phyloP scores from a whole-genome alignment of 2,329 filamentous ascomycete genomes.

The Sporothrix inflata region DNA sequence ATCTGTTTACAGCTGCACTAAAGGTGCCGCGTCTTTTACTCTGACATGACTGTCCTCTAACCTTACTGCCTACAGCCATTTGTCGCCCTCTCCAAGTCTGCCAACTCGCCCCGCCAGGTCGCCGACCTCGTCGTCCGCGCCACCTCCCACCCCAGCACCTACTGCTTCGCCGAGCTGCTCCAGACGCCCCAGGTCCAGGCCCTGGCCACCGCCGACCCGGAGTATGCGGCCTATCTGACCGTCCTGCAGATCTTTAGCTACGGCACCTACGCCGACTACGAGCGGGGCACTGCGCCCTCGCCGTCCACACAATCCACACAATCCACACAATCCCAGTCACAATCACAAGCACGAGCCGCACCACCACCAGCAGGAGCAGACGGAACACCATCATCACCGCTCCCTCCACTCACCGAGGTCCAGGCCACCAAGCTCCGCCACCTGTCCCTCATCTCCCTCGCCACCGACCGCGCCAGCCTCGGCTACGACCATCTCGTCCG shows the following conservation, averaged over 20 bases:
- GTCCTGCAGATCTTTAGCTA: slow-evolving; percentile 89
- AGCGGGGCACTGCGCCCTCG: slow-evolving; percentile 31
- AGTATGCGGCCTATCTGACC: slow-evolving; percentile 66
- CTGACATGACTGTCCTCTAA: background rate
- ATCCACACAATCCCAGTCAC: background rate
- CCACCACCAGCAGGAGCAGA: background rate
- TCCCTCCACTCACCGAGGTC: slow-evolving; percentile 71
- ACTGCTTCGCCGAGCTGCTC: slow-evolving; percentile 92
- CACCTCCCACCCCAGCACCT: slow-evolving; percentile 87
- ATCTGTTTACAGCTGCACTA: background rate
- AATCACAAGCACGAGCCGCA: background rate
- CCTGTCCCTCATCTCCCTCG: slow-evolving; percentile 82
- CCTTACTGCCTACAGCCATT: slow-evolving; percentile 67
- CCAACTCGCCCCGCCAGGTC: slow-evolving; percentile 79
- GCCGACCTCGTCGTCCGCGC: slow-evolving; percentile 85
- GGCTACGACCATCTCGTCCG: slow-evolving; percentile 71
- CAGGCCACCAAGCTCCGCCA: slow-evolving; percentile 88
- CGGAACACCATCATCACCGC: slow-evolving; percentile 36
- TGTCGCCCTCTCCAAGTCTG: slow-evolving; percentile 83
- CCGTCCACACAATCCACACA: background rate
- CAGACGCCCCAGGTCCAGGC: slow-evolving; percentile 76
- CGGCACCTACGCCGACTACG: slow-evolving; percentile 83
- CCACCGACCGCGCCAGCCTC: slow-evolving; percentile 67
- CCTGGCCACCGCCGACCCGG: slow-evolving; percentile 58
- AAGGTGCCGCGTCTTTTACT: background rate